Evolutionary conservation across 2,329 filamentous ascomycete genomes (phyloP), one percentile per base, ranked within the genome.

Genomic region (Nemania sp.): DNA sequence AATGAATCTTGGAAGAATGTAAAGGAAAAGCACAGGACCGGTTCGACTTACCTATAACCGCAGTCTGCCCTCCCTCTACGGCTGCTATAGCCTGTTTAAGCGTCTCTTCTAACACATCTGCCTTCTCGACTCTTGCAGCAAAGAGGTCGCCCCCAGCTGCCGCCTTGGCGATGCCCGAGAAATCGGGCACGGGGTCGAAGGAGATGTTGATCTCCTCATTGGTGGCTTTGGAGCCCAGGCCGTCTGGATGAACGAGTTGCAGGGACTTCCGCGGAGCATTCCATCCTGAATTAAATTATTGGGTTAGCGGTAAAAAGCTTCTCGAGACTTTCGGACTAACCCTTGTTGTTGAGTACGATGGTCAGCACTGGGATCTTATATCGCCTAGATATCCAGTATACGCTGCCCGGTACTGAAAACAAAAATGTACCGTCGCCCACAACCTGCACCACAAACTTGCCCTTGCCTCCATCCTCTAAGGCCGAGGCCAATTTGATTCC

Each of bases 121-220:
- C 71, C 49, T 76, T 72, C 39, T 77, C 75, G 0, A 81, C 79
- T 48, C 68, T 70, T 0, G 76, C 78, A 0, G 80, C 73, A 52
- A 77, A 77, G 6, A 83, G 68, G 17, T 81, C 74, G 6, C 81
- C 81, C 1, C 77, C 79, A 0, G 79, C 78, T 0, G 82, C 81
- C 1, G 82, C 82, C 70, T 82, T 82, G 17, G 82, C 83, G 44
- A 86, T 83, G 31, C 80, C 82, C 0, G 80, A 68, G 61, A 82
- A 86, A 65, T 86, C 80, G 0, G 82, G 83, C 4, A 74, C 72
- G 0, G 83, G 83, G 22, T 76, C 73, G 56, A 86, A 84, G 1
- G 79, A 81, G 58, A 85, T 84, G 63, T 84, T 84, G 60, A 84
- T 78, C 65, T 85, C 83, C 52, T 83, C 80, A 65, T 84, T 84